phyloP scores from a whole-genome alignment of 1,284 basidiomycete genomes.

The Trichosporon coremiiforme region DNA sequence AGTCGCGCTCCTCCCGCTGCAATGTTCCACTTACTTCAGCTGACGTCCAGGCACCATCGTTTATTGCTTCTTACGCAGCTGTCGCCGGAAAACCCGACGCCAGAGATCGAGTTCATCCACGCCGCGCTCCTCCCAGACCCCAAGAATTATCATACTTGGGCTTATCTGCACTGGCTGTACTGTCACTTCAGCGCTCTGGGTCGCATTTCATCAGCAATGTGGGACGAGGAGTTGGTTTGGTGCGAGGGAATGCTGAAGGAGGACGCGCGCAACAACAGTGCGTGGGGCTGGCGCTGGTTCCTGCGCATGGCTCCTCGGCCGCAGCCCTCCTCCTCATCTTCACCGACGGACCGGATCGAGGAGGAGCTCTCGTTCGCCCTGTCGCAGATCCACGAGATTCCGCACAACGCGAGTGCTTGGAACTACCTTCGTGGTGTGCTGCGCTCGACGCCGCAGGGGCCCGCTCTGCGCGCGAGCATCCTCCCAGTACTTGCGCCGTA shows the following conservation, averaged over 20 bases:
- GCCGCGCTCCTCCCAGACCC: slow-evolving; percentile 69
- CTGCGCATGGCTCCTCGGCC: slow-evolving; percentile 66
- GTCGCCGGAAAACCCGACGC: slow-evolving; percentile 60
- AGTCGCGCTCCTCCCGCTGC: slow-evolving; percentile 29
- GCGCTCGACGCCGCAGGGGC: background rate
- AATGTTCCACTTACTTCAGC: background rate
- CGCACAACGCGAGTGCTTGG: slow-evolving; percentile 91
- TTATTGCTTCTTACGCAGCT: slow-evolving; percentile 67
- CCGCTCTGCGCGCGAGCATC: slow-evolving; percentile 62
- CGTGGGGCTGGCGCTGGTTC: slow-evolving; percentile 96
- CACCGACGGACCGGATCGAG: slow-evolving; percentile 37
- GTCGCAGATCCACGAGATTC: slow-evolving; percentile 76
- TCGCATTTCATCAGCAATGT: slow-evolving; percentile 62
- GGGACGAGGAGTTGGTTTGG: slow-evolving; percentile 76
- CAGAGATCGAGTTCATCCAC: slow-evolving; percentile 78
- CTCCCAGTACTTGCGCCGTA: slow-evolving; percentile 69
- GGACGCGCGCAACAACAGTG: slow-evolving; percentile 94
- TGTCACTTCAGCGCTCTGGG: slow-evolving; percentile 66
- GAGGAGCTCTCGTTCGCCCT: slow-evolving; percentile 65
- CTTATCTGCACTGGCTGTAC: slow-evolving; percentile 86
- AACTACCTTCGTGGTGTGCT: slow-evolving; percentile 78
- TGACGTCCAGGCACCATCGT: slow-evolving; percentile 70
- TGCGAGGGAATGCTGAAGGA: slow-evolving; percentile 71
- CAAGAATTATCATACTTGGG: slow-evolving; percentile 98
- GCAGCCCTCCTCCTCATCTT: slow-evolving; percentile 46